Evolutionary conservation across 2,329 filamentous ascomycete genomes (phyloP).

Genomic region (Metarhizium robertsii): DNA sequence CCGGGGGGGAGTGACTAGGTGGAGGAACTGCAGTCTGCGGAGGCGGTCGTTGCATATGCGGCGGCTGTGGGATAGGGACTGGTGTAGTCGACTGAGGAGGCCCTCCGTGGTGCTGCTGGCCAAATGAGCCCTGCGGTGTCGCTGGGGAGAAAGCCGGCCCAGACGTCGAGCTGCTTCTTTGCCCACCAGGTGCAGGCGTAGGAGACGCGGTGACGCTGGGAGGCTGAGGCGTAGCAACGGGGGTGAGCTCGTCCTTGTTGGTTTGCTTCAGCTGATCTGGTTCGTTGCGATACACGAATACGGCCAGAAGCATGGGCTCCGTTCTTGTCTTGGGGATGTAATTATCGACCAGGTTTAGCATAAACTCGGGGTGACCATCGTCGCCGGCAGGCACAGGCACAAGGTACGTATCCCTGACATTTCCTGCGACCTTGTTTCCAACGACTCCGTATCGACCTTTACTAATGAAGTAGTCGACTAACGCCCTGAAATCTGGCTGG

Average conservation of each 20-base stretch:
- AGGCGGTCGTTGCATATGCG: conserved; percentile 12
- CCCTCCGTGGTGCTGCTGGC: conserved; percentile 21
- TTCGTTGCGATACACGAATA: conserved; percentile 72
- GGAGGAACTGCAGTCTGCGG: conserved; percentile 3
- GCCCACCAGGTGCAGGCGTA: conserved; percentile 23
- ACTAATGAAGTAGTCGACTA: conserved; percentile 81
- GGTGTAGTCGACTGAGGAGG: conserved; percentile 25
- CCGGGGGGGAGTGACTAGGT: conserved; percentile 4
- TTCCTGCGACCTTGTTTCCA: conserved; percentile 61
- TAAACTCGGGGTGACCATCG: conserved; percentile 68
- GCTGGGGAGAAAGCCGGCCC: conserved; percentile 47
- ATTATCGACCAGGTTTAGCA: conserved; percentile 81
- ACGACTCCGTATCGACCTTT: conserved; percentile 84
- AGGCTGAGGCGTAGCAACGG: conserved; percentile 9
- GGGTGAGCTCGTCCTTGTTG: conserved; percentile 14
- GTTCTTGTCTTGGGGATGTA: conserved; percentile 61
- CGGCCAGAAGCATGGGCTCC: conserved; percentile 71
- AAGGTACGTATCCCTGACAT: conserved; percentile 85
- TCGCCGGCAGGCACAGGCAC: conserved; percentile 72
- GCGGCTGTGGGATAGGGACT: conserved; percentile 25
- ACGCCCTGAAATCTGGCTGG: conserved; percentile 55
- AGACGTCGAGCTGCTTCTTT: conserved; percentile 38
- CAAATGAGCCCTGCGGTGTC: conserved; percentile 26
- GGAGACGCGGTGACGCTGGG: conserved; percentile 18
- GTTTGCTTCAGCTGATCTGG: conserved; percentile 24